Conservation (phyloP, 2,329 filamentous ascomycete species). For the Proliferodiscus dingleyae region DNA sequence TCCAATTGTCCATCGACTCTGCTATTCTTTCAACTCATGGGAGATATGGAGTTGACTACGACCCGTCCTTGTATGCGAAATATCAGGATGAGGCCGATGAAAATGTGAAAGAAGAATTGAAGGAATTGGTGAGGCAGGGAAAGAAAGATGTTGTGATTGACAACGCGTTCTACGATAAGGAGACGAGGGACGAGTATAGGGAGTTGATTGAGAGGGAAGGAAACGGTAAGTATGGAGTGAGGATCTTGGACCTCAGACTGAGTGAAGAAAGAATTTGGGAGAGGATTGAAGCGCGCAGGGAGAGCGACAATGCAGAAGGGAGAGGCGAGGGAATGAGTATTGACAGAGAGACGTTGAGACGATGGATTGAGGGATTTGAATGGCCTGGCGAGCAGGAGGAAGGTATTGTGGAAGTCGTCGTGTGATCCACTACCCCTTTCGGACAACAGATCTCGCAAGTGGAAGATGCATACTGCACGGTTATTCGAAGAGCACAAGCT, state of each 20-base stretch:
- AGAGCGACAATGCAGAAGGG: too few relatives aligned
- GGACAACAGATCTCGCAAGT: too few relatives aligned
- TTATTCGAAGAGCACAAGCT: too few relatives aligned
- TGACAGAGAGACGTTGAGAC: neutral
- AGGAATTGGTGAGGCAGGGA: neutral
- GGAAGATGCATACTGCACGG: too few relatives aligned
- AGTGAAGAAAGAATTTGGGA: neutral
- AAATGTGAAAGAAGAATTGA: neutral
- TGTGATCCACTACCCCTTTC: too few relatives aligned
- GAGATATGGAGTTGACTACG: neutral
- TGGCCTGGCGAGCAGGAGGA: neutral
- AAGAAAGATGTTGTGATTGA: neutral
- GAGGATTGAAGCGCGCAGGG: too few relatives aligned
- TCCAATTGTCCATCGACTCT: neutral
- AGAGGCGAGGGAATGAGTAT: conserved; percentile 9
- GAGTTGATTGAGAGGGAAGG: conserved; percentile 1
- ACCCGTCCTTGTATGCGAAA: neutral
- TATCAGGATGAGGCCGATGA: neutral
- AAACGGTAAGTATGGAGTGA: neutral
- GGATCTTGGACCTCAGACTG: neutral
- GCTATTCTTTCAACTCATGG: neutral
- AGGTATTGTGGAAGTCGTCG: neutral
- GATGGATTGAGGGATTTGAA: neutral
- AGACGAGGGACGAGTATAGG: conserved; percentile 35
- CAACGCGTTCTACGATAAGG: neutral